Evolutionary conservation across 2,329 filamentous ascomycete genomes (phyloP), one percentile per base, ranked within the genome.

Genomic region (Ambrosiella xylebori): DNA sequence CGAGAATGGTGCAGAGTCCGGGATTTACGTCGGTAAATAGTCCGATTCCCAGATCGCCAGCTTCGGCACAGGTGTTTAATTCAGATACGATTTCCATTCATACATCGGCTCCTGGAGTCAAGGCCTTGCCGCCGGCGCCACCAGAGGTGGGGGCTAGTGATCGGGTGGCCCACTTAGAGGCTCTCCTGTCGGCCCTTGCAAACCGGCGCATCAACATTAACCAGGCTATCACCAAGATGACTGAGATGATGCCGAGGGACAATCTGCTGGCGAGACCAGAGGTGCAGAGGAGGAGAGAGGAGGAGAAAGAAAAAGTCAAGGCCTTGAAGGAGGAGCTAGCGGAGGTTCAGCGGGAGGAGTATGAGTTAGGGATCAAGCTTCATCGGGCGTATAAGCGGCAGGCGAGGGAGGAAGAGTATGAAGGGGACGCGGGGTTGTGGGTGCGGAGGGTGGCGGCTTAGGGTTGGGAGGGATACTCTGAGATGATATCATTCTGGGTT

Each of bases 351-450:
- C 76, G 81, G 62, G 82, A 91, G 68, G 84, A 89, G 68, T 85
- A 91, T 65, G 86, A 93, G 58, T 71, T 90, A 47, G 87, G 87
- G 1, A 71, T 93, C 64, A 84, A 82, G 68, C 73, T 93, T 57
- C 80, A 87, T 66, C 74, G 85, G 19, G 83, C 85, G 8, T 84
- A 86, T 70, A 90, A 88, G 72, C 78, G 86, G 53, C 76, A 82
- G 64, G 85, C 90, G 64, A 78, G 83, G 62, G 77, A 84, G 56
- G 76, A 76, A 1, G 74, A 76, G 39, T 84, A 75, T 64, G 82
- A 86, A 65, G 80, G 79, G 9, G 84, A 82, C 0, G 79, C 79
- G 37, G 5, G 51, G 8, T 70, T 94, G 8, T 94, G 88, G 88
- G 85, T 94, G 54, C 78, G 84, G 65, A 76, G 88, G 62, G 83